Conservation (phyloP, 2,329 filamentous ascomycete species). For the Trichoderma sp. region DNA sequence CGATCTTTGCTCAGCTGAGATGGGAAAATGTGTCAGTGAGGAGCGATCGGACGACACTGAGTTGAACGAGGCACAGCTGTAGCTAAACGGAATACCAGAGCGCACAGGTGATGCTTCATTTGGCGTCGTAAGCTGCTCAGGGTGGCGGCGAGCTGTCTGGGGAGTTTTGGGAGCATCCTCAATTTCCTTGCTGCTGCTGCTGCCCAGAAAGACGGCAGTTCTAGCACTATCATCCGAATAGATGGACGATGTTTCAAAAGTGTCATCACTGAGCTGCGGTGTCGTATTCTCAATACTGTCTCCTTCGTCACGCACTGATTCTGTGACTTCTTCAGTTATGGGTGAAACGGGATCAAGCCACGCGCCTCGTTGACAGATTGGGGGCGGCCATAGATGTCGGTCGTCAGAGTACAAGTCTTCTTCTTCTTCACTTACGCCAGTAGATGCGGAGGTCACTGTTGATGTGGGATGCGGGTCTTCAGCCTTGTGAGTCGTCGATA, state of each 20-base stretch:
- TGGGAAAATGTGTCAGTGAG: constrained; percentile 31
- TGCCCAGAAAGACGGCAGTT: constrained; percentile 22
- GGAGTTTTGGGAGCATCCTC: neutral
- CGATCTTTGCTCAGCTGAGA: constrained; percentile 25
- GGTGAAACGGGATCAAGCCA: neutral
- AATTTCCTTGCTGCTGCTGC: neutral
- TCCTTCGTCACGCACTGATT: neutral
- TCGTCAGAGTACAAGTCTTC: constrained; percentile 14
- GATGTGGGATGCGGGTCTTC: neutral
- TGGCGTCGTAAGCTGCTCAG: neutral
- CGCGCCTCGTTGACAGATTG: neutral
- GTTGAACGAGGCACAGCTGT: constrained; percentile 21
- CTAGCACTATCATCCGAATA: constrained; percentile 26
- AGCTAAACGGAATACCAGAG: neutral
- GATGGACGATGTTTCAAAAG: constrained; percentile 25
- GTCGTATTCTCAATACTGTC: neutral
- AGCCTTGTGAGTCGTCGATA: neutral
- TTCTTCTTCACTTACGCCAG: neutral
- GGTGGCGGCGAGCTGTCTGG: neutral
- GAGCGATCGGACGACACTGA: constrained; percentile 23
- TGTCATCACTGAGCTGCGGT: constrained; percentile 10
- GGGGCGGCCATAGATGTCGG: constrained; percentile 8
- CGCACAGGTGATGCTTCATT: constrained; percentile 1
- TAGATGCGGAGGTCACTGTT: neutral
- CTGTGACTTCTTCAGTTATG: neutral